Conservation (phyloP, 306 rosid genomes). For the Dalbergia oliveri region DNA sequence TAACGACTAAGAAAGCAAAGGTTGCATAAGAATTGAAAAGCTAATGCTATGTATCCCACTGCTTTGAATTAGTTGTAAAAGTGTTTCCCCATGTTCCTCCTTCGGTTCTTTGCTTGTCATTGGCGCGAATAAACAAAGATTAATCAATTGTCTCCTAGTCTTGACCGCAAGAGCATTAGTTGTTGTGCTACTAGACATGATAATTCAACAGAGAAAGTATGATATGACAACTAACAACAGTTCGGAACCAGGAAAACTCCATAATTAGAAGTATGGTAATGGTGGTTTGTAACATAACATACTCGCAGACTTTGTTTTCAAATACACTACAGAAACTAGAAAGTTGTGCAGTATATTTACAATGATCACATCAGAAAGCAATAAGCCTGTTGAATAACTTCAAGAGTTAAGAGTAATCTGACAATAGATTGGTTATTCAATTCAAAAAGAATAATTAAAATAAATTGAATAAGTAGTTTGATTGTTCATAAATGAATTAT, state of each 20-base stretch:
- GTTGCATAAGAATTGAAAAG: slow-evolving; percentile 44
- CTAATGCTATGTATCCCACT: slow-evolving; percentile 49
- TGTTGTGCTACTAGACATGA: slow-evolving; percentile 29
- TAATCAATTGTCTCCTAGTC: slow-evolving; percentile 39
- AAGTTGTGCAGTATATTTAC: neutral
- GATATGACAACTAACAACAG: slow-evolving; percentile 23
- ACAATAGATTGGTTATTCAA: neutral
- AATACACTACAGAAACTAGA: neutral
- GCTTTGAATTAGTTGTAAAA: slow-evolving; percentile 45
- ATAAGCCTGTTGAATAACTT: neutral
- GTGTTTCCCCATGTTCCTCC: slow-evolving; percentile 47
- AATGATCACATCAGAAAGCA: neutral
- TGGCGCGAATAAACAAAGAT: slow-evolving; percentile 34
- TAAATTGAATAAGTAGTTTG: no score
- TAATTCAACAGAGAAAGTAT: neutral
- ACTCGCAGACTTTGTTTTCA: neutral
- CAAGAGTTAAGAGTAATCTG: neutral
- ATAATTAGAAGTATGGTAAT: neutral
- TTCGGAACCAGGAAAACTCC: neutral
- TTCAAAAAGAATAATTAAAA: neutral
- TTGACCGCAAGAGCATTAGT: slow-evolving; percentile 45
- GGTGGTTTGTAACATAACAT: neutral
- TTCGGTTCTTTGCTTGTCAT: slow-evolving; percentile 30
- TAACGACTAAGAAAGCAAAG: slow-evolving; percentile 35
- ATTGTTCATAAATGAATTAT: neutral